These are phyloP conservation scores for Ramichloridium luteum DNA, from an alignment of 2,329 filamentous ascomycete species.

Conservation along the genomic window DNA sequence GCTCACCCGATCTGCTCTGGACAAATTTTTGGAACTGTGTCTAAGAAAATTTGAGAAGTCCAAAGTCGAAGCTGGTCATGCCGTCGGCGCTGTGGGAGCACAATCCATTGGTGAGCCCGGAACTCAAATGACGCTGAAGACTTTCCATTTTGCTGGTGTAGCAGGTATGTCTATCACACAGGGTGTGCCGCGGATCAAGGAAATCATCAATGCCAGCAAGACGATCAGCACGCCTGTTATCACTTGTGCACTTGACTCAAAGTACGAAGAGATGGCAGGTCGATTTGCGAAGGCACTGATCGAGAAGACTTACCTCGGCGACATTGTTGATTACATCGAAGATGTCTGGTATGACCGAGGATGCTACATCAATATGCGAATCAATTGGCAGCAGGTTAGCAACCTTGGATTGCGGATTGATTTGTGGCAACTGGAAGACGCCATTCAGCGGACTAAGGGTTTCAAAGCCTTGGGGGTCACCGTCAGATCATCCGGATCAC, in stretches of 20 bases:
- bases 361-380: constrained; percentile 65
- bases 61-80: constrained; percentile 85
- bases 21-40: constrained; percentile 67
- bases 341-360: constrained; percentile 74
- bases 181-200: constrained; percentile 98
- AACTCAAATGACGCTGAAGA: constrained; percentile 98
- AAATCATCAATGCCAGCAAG: constrained; percentile 98
- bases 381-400: constrained; percentile 67
- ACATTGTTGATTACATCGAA: constrained; percentile 69
- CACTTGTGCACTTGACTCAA: constrained; percentile 69
- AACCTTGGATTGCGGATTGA: constrained; percentile 72
- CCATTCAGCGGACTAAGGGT: constrained; percentile 71
- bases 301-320: constrained; percentile 83
- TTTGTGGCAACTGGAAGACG: constrained; percentile 57
- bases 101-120: constrained; percentile 97
- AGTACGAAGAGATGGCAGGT: constrained; percentile 63
- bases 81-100: constrained; percentile 88
- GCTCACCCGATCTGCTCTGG: constrained; percentile 57
- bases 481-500: constrained; percentile 16
- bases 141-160: constrained; percentile 99
- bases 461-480: constrained; percentile 46
- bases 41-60: constrained; percentile 83
- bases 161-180: constrained; percentile 99
- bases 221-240: constrained; percentile 91
- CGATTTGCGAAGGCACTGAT: constrained; percentile 84